Percentiles rank a stretch among this genome's conserved stretches.
phyloP scores from a whole-genome alignment of 352 stramenopile species.

The Aphanomyces astaci region DNA sequence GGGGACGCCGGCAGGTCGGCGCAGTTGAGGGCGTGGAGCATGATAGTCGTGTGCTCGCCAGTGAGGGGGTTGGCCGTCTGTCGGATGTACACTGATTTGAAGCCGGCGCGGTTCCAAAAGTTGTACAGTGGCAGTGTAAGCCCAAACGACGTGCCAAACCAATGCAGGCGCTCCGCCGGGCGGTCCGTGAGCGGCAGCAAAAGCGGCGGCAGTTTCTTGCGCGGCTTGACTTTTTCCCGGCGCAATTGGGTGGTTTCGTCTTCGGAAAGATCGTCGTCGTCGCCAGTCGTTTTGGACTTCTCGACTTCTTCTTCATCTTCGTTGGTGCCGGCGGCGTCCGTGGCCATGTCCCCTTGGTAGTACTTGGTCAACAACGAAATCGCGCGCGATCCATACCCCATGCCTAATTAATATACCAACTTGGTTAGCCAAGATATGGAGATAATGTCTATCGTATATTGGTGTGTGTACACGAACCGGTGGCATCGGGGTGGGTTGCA shows the following conservation, averaged over 20 bases:
- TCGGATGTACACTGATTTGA: conserved; percentile 95
- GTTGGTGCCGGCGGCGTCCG: conserved; percentile 23
- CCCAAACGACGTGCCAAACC: conserved; percentile 97
- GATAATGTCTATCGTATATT: no score
- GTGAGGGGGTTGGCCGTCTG: conserved; percentile 99
- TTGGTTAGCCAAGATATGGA: not conserved
- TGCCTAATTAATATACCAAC: conserved; percentile 46
- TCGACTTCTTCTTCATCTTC: conserved; percentile 34
- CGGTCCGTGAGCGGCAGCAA: conserved; percentile 92
- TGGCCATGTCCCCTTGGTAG: conserved; percentile 95
- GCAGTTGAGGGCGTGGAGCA: conserved; percentile 67
- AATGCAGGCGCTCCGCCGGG: conserved; percentile 94
- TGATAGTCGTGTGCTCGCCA: conserved; percentile 96
- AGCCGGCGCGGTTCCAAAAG: conserved; percentile 94
- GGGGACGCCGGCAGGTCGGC: conserved; percentile 73
- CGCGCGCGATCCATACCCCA: conserved; percentile 97
- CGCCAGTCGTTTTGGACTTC: conserved; percentile 17
- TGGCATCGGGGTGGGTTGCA: conserved; percentile 95
- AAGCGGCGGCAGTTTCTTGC: conserved; percentile 95
- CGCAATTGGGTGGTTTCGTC: conserved; percentile 45
- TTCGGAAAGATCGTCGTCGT: conserved; percentile 44
- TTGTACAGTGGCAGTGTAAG: conserved; percentile 95
- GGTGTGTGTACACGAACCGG: conserved; percentile 4
- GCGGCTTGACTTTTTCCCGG: conserved; percentile 89
- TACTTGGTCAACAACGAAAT: conserved; percentile 95